phyloP scores from a whole-genome alignment of 2,329 filamentous ascomycete species.

The Penicillium sp. region DNA sequence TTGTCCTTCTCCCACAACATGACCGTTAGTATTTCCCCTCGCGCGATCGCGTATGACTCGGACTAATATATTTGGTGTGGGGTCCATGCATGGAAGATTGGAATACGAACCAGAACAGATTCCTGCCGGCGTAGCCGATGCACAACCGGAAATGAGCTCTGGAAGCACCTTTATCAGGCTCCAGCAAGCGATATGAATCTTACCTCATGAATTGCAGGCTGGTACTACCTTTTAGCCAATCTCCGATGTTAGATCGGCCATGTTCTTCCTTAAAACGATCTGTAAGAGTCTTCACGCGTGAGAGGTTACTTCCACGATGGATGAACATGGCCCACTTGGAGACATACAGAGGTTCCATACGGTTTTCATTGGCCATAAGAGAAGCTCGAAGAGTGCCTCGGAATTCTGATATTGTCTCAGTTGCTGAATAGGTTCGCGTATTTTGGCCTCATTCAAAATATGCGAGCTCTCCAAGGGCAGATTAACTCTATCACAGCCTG shows the following conservation, averaged over 20 bases:
- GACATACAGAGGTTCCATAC: background rate
- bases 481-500: background rate
- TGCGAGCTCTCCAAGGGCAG: background rate
- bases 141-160: slow-evolving; percentile 1
- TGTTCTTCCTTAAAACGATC: background rate
- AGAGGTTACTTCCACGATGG: background rate
- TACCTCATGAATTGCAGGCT: slow-evolving; percentile 1
- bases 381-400: background rate
- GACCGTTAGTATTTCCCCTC: background rate
- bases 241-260: background rate
- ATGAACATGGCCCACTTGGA: background rate
- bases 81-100: slow-evolving; percentile 12
- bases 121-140: slow-evolving; percentile 11
- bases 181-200: background rate
- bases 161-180: background rate
- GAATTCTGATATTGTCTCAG: background rate
- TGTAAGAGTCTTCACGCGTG: background rate
- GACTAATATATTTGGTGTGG: background rate
- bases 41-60: slow-evolving; percentile 2
- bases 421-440: background rate
- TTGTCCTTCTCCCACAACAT: background rate
- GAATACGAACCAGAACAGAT: background rate
- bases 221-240: background rate
- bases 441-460: background rate
- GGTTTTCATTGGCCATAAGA: background rate